Evolutionary conservation across 768 basidiomycete species (phyloP).

Genomic region (Psilocybe azurescens): DNA sequence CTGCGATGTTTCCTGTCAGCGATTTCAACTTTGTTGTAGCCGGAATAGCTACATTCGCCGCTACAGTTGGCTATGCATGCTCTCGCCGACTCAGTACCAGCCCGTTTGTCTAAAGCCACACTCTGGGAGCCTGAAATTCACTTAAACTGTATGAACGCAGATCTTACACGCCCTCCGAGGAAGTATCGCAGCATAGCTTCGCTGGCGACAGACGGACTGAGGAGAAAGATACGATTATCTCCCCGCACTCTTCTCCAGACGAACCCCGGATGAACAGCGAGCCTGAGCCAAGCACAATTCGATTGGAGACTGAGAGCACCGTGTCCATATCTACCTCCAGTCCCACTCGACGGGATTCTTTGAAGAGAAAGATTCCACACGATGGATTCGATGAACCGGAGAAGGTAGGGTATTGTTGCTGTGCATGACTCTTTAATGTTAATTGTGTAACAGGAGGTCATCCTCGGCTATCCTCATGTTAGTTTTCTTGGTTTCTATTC

Average conservation of each 20-base stretch:
- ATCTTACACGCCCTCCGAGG: neutral
- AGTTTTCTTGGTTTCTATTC: constrained; percentile 18
- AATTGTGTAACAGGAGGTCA: constrained; percentile 25
- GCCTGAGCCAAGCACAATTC: neutral
- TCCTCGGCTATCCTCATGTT: constrained; percentile 51
- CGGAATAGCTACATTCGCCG: constrained; percentile 64
- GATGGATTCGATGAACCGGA: constrained; percentile 40
- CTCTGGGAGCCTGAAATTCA: neutral
- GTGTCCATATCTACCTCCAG: constrained; percentile 6
- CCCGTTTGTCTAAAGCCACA: constrained; percentile 28
- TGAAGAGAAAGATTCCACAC: constrained; percentile 40
- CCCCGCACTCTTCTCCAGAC: neutral
- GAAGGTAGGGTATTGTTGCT: constrained; percentile 19
- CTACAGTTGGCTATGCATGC: constrained; percentile 62
- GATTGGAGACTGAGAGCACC: neutral
- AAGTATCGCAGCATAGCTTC: neutral
- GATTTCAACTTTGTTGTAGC: constrained; percentile 62
- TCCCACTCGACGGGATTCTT: constrained; percentile 24
- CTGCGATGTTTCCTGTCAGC: constrained; percentile 50
- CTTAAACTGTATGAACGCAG: neutral
- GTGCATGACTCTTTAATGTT: constrained; percentile 7
- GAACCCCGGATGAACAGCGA: neutral
- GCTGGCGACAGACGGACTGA: neutral
- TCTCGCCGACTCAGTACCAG: constrained; percentile 43
- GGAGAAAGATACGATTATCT: neutral